Conservation (phyloP, 106 monocot species). For the Dioscorea dumetorum region DNA sequence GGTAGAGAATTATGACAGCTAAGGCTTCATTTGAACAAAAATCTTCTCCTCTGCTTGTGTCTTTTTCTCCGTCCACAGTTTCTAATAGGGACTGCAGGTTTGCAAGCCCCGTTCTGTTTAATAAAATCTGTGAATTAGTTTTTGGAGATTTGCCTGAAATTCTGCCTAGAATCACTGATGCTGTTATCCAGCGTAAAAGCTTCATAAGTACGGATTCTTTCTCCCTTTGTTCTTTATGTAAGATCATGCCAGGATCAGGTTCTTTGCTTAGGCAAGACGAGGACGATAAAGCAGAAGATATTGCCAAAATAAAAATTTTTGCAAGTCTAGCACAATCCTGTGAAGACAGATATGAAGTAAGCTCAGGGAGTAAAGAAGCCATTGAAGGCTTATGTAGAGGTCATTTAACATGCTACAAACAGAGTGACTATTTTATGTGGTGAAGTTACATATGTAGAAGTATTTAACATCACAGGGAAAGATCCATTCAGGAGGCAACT, state of each 20-base stretch:
- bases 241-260: slow-evolving; percentile 3
- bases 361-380: background rate
- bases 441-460: too few relatives aligned
- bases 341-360: background rate
- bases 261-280: slow-evolving; percentile 7
- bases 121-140: slow-evolving; percentile 3
- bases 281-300: slow-evolving; percentile 27
- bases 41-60: slow-evolving; percentile 1
- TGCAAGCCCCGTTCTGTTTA: slow-evolving; percentile 10
- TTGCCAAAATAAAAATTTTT: slow-evolving; percentile 32
- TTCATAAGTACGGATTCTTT: slow-evolving; percentile 42
- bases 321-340: slow-evolving; percentile 50
- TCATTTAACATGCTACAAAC: too few relatives aligned
- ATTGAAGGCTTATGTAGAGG: too few relatives aligned
- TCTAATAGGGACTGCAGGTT: slow-evolving; percentile 34
- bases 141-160: slow-evolving; percentile 16
- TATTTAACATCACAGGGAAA: too few relatives aligned
- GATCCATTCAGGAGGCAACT: background rate
- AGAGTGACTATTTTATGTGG: too few relatives aligned
- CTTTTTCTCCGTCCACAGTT: slow-evolving; percentile 12
- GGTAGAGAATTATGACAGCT: slow-evolving; percentile 40
- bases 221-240: slow-evolving; percentile 5
- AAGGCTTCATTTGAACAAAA: slow-evolving; percentile 24
- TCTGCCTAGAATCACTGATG: slow-evolving; percentile 62
- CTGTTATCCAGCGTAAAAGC: slow-evolving; percentile 58